Evolutionary conservation across 179 eudicot species (phyloP).

Genomic region (Silene vulgaris): DNA sequence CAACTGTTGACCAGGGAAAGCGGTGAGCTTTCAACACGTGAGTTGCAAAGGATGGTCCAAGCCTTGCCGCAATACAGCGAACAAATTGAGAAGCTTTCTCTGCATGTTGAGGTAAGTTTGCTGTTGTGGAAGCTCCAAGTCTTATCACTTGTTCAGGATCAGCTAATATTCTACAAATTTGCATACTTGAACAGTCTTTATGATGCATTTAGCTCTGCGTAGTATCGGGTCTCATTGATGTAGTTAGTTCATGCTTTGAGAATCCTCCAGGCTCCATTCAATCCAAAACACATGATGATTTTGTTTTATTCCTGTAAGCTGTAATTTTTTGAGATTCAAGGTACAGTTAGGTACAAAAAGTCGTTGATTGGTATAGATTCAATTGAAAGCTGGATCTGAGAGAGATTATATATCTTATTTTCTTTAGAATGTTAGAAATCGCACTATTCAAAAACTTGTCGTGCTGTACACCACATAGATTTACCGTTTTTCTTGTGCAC

Average conservation of each 20-base stretch:
- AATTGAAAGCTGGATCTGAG: background rate
- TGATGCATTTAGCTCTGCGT: background rate
- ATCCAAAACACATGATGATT: too few species aligned
- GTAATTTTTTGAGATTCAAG: background rate
- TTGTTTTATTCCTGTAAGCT: too few species aligned
- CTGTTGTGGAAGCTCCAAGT: slow-evolving; percentile 10
- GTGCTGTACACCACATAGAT: too few species aligned
- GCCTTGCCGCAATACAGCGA: slow-evolving; percentile 95
- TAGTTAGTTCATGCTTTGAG: background rate
- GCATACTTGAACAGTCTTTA: too few species aligned
- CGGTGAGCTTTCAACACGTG: slow-evolving; percentile 74
- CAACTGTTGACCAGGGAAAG: slow-evolving; percentile 44
- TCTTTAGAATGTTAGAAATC: background rate
- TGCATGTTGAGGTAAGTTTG: slow-evolving; percentile 89
- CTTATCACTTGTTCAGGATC: background rate
- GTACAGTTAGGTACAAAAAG: background rate
- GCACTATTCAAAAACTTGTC: too few species aligned
- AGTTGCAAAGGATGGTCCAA: slow-evolving; percentile 89
- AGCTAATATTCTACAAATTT: too few species aligned
- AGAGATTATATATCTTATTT: background rate
- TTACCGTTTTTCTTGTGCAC: background rate
- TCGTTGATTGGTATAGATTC: background rate
- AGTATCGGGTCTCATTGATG: too few species aligned
- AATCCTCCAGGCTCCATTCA: background rate
- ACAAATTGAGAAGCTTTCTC: slow-evolving; percentile 88